Evolutionary conservation across 2,329 filamentous ascomycete species (phyloP), one percentile per base, ranked within the genome.

Genomic region (Neodidymelliopsis sp.): DNA sequence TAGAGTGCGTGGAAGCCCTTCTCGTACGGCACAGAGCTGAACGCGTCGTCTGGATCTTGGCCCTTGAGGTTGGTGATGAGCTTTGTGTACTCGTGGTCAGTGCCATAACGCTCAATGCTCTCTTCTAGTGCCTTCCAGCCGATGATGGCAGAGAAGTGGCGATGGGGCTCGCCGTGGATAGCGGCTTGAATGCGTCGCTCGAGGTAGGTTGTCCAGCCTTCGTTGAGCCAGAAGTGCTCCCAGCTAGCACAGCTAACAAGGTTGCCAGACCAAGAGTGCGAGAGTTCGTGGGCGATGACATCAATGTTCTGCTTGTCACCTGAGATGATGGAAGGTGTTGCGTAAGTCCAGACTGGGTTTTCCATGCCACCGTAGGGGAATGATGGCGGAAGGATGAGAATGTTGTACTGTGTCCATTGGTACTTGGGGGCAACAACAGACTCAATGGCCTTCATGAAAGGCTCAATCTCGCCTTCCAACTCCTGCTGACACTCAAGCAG

Each of bases 1-100:
- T 91, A 97, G 34, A 99, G 80, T 73, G 97, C 95, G 67, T 90
- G 89, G 75, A 96, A 97, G 3, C 93, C 93, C 75, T 99, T 97
- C 71, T 97, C 93, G 66, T 99, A 99, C 0, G 94, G 91, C 24
- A 97, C 81, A 19, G 85, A 89, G 60, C 89, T 95, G 77, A 97
- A 99, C 1, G 93, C 90, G 72, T 99, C 94, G 71, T 97, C 94
- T 0, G 94, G 94, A 63, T 97, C 93, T 59, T 94, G 87, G 49
- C 90, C 91, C 69, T 93, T 89, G 56, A 97, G 86, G 69, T 90
- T 86, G 52, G 92, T 83, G 59, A 96, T 85, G 43, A 99, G 82
- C 72, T 95, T 95, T 6, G 94, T 99, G 76, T 94, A 97, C 62
- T 93, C 88, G 69, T 96, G 91, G 57, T 95, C 88, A 40, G 84